A percentile compares a stretch with the other conserved stretches of the same genome.
Evolutionary conservation across 345 rosid species (phyloP).

Genomic region (Syzygium oleosum): DNA sequence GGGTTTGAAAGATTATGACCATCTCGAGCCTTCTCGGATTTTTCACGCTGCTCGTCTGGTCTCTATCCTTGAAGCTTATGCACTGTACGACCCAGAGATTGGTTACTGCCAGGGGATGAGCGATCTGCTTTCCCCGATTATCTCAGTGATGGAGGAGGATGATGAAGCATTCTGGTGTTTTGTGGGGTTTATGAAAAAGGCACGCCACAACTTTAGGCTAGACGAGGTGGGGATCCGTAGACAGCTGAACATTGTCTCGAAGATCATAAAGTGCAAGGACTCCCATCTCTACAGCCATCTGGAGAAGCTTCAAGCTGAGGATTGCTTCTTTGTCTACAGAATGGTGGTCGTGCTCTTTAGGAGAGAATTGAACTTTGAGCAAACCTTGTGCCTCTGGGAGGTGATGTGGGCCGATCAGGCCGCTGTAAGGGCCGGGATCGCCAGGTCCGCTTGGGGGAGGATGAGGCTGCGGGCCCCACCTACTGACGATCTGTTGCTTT

Average conservation of each 20-base stretch:
- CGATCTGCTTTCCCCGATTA: conserved; percentile 75
- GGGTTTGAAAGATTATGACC: conserved; percentile 68
- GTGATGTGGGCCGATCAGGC: conserved; percentile 98
- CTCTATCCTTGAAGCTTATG: conserved; percentile 85
- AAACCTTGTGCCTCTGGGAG: conserved; percentile 93
- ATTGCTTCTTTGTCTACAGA: conserved; percentile 89
- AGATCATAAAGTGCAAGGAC: conserved; percentile 82
- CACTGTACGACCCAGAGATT: conserved; percentile 70
- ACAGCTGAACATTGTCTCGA: conserved; percentile 71
- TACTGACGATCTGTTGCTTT: conserved; percentile 78
- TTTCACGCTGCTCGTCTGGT: conserved; percentile 85
- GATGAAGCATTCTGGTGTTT: conserved; percentile 90
- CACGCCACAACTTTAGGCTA: conserved; percentile 85
- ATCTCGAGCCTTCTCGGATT: conserved; percentile 72
- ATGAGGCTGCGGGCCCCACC: conserved; percentile 87
- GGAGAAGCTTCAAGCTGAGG: conserved; percentile 88
- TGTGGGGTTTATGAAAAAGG: conserved; percentile 90
- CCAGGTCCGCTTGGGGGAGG: conserved; percentile 77
- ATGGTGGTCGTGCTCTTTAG: conserved; percentile 94
- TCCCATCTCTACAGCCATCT: conserved; percentile 69
- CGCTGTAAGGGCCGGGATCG: conserved; percentile 68
- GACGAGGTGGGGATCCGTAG: conserved; percentile 91
- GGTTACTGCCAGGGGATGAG: conserved; percentile 99
- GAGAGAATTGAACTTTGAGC: conserved; percentile 74
- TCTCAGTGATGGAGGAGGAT: conserved; percentile 73